Percentiles rank a stretch among this genome's conserved stretches.
phyloP scores from a whole-genome alignment of 805 yeast genomes.

The Pichia cabralensis region DNA sequence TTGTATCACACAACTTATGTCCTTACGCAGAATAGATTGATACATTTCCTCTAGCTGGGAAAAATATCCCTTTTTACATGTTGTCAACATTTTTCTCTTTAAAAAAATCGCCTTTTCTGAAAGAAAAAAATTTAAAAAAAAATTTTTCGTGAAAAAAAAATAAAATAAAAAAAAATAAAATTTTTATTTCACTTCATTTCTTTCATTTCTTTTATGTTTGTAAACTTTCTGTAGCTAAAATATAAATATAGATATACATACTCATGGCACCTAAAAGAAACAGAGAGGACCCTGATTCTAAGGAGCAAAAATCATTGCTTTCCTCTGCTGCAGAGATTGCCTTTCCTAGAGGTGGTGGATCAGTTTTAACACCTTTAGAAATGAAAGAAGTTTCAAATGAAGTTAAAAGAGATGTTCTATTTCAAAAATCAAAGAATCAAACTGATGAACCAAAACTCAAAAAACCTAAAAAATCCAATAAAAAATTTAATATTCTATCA shows the following conservation, averaged over 20 bases:
- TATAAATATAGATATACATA: no score
- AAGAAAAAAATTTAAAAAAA: no score
- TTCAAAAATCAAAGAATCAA: conserved; percentile 22
- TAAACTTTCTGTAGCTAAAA: no score
- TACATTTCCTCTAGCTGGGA: no score
- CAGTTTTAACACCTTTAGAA: conserved; percentile 80
- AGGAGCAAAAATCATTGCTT: conserved; percentile 21
- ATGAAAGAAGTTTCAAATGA: conserved; percentile 87
- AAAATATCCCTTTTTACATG: no score
- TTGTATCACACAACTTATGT: no score
- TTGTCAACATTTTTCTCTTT: no score
- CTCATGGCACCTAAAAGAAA: conserved; percentile 34
- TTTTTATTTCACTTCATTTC: neutral
- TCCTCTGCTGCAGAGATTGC: conserved; percentile 36
- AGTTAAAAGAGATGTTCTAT: conserved; percentile 80
- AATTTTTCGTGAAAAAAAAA: no score
- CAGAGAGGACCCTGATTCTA: conserved; percentile 33
- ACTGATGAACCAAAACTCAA: conserved; percentile 20
- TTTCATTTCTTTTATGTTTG: no score
- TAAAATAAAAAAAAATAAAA: neutral
- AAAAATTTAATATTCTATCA: conserved; percentile 8
- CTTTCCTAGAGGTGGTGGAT: conserved; percentile 95
- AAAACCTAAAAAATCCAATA: conserved; percentile 22
- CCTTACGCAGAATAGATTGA: no score
- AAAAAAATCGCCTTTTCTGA: no score